Conservation (phyloP, 805 yeast species). For the Millerozyma miso region DNA sequence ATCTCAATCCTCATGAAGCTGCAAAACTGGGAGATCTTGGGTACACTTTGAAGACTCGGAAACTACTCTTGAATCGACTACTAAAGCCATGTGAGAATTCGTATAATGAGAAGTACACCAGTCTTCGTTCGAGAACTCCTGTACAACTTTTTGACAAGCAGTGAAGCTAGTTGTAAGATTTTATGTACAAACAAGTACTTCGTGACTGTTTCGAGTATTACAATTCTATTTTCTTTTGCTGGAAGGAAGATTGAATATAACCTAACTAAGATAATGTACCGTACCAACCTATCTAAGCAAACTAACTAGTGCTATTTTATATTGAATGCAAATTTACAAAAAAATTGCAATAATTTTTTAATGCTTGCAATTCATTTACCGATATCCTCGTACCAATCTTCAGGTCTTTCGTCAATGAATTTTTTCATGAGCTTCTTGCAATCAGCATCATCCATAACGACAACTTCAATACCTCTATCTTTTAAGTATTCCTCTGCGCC, state of each 20-base stretch:
- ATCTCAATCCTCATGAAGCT: neutral
- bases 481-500: constrained; percentile 80
- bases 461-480: constrained; percentile 67
- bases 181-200: too few species aligned
- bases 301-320: neutral
- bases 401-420: constrained; percentile 75
- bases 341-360: too few species aligned
- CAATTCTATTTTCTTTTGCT: too few species aligned
- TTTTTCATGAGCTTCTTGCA: constrained; percentile 71
- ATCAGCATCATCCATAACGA: constrained; percentile 52
- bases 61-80: constrained; percentile 5
- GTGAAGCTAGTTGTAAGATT: too few species aligned
- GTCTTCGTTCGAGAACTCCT: neutral
- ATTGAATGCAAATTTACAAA: neutral
- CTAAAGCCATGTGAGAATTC: constrained; percentile 5
- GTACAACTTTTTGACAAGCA: neutral
- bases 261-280: too few species aligned
- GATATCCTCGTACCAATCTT: constrained; percentile 78
- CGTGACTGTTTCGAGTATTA: too few species aligned
- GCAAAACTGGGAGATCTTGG: neutral
- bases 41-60: constrained; percentile 4
- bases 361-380: constrained; percentile 33
- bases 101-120: neutral
- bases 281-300: neutral
- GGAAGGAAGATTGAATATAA: too few species aligned